A percentile compares a stretch with the other conserved stretches of the same genome.
These are phyloP conservation scores for Pelargonium cotyledonis DNA, from an alignment of 441 rosid species.

Conservation along the genomic window DNA sequence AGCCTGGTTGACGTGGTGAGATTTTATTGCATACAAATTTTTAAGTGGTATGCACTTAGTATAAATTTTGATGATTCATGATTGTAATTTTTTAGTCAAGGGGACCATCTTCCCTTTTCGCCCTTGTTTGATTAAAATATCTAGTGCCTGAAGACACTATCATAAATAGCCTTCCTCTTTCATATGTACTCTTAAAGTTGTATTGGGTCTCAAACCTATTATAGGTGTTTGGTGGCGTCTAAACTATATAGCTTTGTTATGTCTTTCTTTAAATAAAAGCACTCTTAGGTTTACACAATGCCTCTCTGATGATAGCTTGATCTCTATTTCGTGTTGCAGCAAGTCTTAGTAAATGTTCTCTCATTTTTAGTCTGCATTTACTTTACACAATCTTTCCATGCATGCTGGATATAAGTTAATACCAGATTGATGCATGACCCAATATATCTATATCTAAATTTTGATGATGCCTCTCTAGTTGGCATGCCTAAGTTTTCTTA, in stretches of 20 bases:
- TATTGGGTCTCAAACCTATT: not conserved
- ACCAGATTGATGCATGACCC: not conserved
- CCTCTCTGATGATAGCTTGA: not conserved
- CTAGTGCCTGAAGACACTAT: not conserved
- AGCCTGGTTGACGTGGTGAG: not conserved
- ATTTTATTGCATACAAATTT: not conserved
- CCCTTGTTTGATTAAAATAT: conserved; percentile 1
- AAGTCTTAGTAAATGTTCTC: not conserved
- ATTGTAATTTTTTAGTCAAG: not conserved
- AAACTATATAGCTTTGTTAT: conserved; percentile 4
- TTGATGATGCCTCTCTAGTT: not conserved
- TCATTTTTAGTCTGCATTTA: not conserved
- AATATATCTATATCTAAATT: not conserved
- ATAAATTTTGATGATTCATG: not conserved
- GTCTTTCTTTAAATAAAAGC: not conserved
- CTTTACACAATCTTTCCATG: not conserved
- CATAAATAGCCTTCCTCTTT: not conserved
- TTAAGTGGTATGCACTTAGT: not conserved
- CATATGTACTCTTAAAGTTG: not conserved
- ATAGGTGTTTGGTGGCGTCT: not conserved
- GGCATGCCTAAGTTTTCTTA: not conserved
- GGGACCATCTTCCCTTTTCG: not conserved
- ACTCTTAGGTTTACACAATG: not conserved
- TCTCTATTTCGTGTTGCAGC: not conserved
- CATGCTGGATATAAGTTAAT: too few relatives aligned